phyloP scores from a whole-genome alignment of 148 eudicot species.

The Persicaria maculosa region DNA sequence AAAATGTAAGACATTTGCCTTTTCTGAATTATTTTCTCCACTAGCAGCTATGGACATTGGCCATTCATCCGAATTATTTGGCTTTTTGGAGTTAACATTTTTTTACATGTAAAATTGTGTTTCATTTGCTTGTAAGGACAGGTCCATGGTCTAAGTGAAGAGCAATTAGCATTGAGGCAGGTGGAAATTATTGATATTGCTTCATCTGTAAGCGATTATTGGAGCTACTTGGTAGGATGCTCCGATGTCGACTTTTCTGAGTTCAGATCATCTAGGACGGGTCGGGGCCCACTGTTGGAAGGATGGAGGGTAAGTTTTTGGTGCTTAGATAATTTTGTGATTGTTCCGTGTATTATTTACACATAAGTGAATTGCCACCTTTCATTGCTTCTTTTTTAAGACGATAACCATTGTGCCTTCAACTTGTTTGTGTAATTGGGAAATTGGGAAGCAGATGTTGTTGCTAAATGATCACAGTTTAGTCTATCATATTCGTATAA shows the following conservation, averaged over 20 bases:
- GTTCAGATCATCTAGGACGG: slow-evolving; percentile 48
- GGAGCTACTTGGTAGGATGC: slow-evolving; percentile 54
- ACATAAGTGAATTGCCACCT: neutral
- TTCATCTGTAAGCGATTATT: slow-evolving; percentile 40
- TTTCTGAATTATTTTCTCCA: neutral
- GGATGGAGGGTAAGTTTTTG: slow-evolving; percentile 52
- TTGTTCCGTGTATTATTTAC: neutral
- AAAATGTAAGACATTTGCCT: neutral
- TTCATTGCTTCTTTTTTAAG: no score
- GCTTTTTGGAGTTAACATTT: no score
- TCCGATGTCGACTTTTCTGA: slow-evolving; percentile 36
- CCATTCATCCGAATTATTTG: neutral
- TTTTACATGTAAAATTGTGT: no score
- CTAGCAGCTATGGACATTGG: neutral
- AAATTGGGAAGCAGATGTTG: no score
- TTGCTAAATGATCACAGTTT: no score
- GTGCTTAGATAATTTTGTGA: neutral
- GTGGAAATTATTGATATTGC: slow-evolving; percentile 61
- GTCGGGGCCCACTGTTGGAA: slow-evolving; percentile 57
- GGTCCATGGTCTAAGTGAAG: slow-evolving; percentile 58
- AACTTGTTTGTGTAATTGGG: no score
- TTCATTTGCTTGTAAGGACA: slow-evolving; percentile 13
- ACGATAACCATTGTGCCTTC: no score
- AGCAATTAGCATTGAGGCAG: slow-evolving; percentile 46
- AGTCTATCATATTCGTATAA: no score